Conservation (phyloP, 1,139 yeast genomes). For the Candida sp. region DNA sequence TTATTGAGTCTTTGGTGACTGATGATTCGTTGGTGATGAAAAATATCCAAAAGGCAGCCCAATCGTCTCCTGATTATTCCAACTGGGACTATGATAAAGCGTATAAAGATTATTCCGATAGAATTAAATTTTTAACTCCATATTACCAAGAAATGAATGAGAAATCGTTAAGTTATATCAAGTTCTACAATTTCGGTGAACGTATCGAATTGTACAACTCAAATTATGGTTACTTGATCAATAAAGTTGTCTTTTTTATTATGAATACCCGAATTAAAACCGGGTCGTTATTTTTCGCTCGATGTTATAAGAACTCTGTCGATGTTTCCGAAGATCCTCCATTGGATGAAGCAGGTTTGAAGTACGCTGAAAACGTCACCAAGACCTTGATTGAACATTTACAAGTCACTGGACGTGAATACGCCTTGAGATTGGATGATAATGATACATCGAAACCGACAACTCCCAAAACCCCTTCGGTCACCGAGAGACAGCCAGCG, state of each 20-base stretch:
- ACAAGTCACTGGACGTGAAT: constrained; percentile 25
- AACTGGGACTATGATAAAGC: constrained; percentile 70
- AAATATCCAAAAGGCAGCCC: constrained; percentile 79
- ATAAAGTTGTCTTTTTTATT: constrained; percentile 84
- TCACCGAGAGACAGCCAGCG: constrained; percentile 38
- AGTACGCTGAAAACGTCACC: constrained; percentile 47
- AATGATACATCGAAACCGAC: constrained; percentile 5
- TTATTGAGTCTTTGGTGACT: constrained; percentile 85
- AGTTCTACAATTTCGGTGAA: constrained; percentile 90
- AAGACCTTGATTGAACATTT: constrained; percentile 35
- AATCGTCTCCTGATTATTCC: constrained; percentile 82
- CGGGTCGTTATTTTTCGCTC: constrained; percentile 85
- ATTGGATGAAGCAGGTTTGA: constrained; percentile 55
- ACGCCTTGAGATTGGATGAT: constrained; percentile 13
- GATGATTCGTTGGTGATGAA: constrained; percentile 66
- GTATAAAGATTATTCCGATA: constrained; percentile 53
- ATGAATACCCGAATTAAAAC: constrained; percentile 84
- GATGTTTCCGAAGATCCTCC: constrained; percentile 63
- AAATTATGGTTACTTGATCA: constrained; percentile 82
- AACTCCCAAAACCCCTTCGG: constrained; percentile 13
- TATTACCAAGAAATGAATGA: constrained; percentile 54
- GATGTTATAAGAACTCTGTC: constrained; percentile 65
- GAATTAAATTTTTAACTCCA: constrained; percentile 50
- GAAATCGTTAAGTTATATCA: constrained; percentile 63
- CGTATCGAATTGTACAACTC: constrained; percentile 76